Evolutionary conservation across 2,329 filamentous ascomycete species (phyloP).

Genomic region (Colletotrichum cuscutae): DNA sequence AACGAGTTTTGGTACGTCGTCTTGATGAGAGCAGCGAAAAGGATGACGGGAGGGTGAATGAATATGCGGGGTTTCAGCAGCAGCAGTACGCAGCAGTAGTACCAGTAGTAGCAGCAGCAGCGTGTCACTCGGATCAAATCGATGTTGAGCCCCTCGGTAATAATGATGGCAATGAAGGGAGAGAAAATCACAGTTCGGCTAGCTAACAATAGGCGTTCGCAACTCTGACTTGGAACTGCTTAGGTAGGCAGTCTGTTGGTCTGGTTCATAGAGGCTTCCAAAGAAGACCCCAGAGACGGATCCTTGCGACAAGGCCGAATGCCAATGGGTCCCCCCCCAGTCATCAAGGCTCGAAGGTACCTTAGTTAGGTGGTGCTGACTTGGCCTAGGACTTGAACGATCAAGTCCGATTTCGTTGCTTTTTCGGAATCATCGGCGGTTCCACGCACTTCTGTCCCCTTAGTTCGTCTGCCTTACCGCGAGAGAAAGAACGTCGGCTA

Average conservation of each 20-base stretch:
- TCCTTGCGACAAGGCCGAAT: not conserved
- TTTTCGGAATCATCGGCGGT: conserved; percentile 28
- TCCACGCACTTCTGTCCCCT: not conserved
- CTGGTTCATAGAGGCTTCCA: not conserved
- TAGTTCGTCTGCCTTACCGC: not conserved
- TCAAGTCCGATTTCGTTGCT: conserved; percentile 20
- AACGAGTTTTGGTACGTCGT: not conserved
- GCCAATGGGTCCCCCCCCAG: not conserved
- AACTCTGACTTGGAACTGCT: not conserved
- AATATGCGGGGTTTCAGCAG: conserved; percentile 25
- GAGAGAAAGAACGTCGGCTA: not conserved
- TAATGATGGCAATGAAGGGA: not conserved
- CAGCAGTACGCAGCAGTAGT: not conserved
- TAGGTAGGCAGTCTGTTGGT: not conserved
- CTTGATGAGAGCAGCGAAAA: conserved; percentile 10
- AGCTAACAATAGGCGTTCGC: not conserved
- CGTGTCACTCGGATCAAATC: conserved; percentile 9
- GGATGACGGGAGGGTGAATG: conserved; percentile 3
- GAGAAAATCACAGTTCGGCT: not conserved
- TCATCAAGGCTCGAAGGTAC: too few relatives aligned
- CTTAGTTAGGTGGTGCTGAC: not conserved
- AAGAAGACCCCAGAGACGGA: not conserved
- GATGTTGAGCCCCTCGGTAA: not conserved
- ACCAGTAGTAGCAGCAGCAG: not conserved
- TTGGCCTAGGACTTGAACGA: not conserved